Evolutionary conservation across 2,329 filamentous ascomycete genomes (phyloP).

Genomic region (Dactylella cylindrospora): DNA sequence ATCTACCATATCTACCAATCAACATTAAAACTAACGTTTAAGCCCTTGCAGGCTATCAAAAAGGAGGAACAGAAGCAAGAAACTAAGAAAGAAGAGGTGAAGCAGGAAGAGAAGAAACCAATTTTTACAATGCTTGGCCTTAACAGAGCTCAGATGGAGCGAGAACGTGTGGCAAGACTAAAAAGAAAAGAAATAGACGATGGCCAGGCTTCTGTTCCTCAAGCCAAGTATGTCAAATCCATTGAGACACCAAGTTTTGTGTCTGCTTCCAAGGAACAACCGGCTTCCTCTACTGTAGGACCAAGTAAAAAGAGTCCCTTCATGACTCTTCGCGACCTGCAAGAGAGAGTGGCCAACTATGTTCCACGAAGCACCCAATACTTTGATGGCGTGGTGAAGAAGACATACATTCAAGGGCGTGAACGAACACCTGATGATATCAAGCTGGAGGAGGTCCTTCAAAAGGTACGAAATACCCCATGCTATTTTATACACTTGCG

Average conservation of each 20-base stretch:
- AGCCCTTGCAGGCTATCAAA: constrained; percentile 9
- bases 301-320: constrained; percentile 41
- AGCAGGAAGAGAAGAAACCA: constrained; percentile 14
- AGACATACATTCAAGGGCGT: constrained; percentile 72
- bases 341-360: constrained; percentile 30
- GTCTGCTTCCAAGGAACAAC: constrained; percentile 23
- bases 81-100: constrained; percentile 3
- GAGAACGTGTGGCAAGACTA: constrained; percentile 72
- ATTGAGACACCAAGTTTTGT: constrained; percentile 16
- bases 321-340: constrained; percentile 25
- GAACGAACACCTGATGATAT: constrained; percentile 68
- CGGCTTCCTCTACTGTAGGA: constrained; percentile 31
- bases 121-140: constrained; percentile 54
- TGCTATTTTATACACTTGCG: constrained; percentile 5
- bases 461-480: constrained; percentile 55
- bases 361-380: constrained; percentile 53
- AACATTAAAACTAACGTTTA: background rate
- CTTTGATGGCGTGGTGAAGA: constrained; percentile 70
- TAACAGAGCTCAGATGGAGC: constrained; percentile 81
- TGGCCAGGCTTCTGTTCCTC: constrained; percentile 54
- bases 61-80: constrained; percentile 5
- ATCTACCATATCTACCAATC: constrained; percentile 5
- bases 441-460: constrained; percentile 81
- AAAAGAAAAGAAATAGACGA: constrained; percentile 31
- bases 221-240: constrained; percentile 46